Evolutionary conservation across 768 basidiomycete species (phyloP).

Genomic region (Pleurotus eryngii): DNA sequence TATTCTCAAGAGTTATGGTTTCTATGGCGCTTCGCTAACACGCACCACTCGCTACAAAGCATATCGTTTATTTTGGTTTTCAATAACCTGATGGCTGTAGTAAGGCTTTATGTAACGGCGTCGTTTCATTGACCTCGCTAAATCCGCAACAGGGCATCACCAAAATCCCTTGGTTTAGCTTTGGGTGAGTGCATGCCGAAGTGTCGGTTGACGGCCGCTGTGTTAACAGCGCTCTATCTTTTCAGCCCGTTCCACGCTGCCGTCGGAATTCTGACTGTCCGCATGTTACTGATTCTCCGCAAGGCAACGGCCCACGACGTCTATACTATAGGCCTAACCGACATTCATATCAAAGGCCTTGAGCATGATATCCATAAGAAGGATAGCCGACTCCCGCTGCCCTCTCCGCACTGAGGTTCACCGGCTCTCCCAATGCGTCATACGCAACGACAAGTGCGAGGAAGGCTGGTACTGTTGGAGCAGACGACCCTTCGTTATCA

Average conservation of each 20-base stretch:
- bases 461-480: no score
- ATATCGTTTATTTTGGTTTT: conserved; percentile 36
- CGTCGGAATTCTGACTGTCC: conserved; percentile 41
- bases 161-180: conserved; percentile 48
- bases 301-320: conserved; percentile 24
- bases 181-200: conserved; percentile 24
- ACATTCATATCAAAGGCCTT: neutral
- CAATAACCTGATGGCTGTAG: conserved; percentile 46
- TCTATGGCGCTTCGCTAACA: neutral
- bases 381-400: neutral
- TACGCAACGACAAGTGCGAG: no score
- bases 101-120: conserved; percentile 11
- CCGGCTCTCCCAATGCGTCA: neutral
- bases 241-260: conserved; percentile 44
- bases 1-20: neutral
- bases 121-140: neutral
- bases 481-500: no score
- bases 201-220: neutral
- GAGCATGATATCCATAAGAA: neutral
- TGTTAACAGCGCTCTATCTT: neutral
- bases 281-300: conserved; percentile 43
- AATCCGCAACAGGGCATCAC: conserved; percentile 31
- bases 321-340: neutral
- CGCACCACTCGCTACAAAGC: conserved; percentile 16
- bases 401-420: neutral